Evolutionary conservation across 805 yeast species (phyloP), one percentile per base, ranked within the genome.

Genomic region (Kazachstania viticola): DNA sequence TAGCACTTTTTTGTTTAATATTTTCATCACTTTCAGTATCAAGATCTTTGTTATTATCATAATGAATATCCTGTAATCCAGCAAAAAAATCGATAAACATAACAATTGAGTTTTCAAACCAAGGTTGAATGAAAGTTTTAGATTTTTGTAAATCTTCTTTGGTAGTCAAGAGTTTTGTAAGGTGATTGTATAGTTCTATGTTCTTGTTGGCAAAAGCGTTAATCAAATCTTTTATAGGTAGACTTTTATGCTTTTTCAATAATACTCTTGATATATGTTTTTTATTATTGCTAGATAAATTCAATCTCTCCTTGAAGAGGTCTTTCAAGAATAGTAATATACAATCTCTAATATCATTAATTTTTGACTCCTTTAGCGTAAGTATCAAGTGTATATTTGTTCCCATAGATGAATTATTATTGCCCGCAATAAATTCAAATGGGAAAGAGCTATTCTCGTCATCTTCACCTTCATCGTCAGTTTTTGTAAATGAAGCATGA

Each of bases 321-420:
- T 47, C 48, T n/a, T 37, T 40, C 8, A 47, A 27, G 27, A 36
- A 42, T 3, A 36, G 29, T n/a, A 41, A 34, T 7, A 41, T 25
- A 30, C 54, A 49, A 7, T 40, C 27, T 31, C 51, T 44, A n/a
- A 49, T 35, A n/a, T 39, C 41, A 22, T 37, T 37, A 9, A 38
- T 17, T 7, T 37, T 40, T 14, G 32, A 35, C 14, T 38, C 35
- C 21, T 35, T 35, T 9, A 39, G 25, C 13, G 16, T 21, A 30
- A 27, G 25, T 13, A 19, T 19, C 13, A 25, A 17, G 17, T 17
- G 8, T 28, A 9, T 8, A 23, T 19, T 11, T 8, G 21, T 19
- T 8, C 9, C 7, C 11, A 19, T 8, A 23, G 9, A 7, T 6
- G 6, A 23, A 9, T 30, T 19, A n/a, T 25, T 27, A 37, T 42